Percentiles rank a stretch among this genome's conserved stretches.
Evolutionary conservation across 768 basidiomycete species (phyloP).

Genomic region (Asterophora parasitica): DNA sequence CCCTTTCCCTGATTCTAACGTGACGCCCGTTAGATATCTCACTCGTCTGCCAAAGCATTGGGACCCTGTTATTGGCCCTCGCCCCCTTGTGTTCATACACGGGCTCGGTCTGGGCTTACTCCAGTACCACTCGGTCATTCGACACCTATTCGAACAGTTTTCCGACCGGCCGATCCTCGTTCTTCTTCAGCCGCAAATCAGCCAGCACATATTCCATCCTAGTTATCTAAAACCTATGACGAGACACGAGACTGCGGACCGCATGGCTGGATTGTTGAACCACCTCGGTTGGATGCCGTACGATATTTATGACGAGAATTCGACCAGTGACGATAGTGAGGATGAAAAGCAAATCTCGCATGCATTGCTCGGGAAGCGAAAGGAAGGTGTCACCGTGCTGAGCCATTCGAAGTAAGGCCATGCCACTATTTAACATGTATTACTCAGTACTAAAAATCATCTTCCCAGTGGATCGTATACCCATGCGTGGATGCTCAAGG

Average conservation of each 20-base stretch:
- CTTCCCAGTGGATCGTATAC: conserved; percentile 63
- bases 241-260: conserved; percentile 52
- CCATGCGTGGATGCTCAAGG: conserved; percentile 89
- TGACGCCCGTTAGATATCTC: conserved; percentile 51
- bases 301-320: conserved; percentile 15
- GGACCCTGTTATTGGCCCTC: conserved; percentile 50
- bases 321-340: conserved; percentile 17
- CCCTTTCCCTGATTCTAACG: not conserved
- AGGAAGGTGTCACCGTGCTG: conserved; percentile 65
- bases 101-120: conserved; percentile 82
- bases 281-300: conserved; percentile 60
- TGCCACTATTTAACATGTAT: not conserved
- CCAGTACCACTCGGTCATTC: conserved; percentile 63
- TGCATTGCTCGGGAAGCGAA: conserved; percentile 16
- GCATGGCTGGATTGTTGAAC: conserved; percentile 52
- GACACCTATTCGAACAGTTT: conserved; percentile 49
- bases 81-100: conserved; percentile 81
- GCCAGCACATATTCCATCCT: conserved; percentile 79
- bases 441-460: not conserved
- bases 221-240: conserved; percentile 66
- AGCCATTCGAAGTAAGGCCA: conserved; percentile 84
- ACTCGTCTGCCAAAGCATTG: conserved; percentile 66
- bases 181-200: conserved; percentile 77
- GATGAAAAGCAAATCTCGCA: conserved; percentile 23
- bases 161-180: conserved; percentile 72